Evolutionary conservation across 768 basidiomycete species (phyloP).

Genomic region (Fomitopsis pulvina): DNA sequence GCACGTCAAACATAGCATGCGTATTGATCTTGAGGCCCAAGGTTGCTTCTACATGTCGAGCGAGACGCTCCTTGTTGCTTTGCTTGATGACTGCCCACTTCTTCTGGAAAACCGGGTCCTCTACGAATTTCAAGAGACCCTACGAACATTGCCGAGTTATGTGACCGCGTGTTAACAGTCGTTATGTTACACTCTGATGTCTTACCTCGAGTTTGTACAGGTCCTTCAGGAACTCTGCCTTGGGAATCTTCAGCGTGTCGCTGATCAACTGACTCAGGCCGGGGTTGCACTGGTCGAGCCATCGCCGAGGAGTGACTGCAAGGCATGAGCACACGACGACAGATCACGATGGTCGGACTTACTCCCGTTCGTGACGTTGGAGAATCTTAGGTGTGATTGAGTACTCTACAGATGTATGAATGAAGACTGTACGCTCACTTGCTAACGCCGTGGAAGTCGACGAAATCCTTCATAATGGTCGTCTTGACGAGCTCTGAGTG

Average conservation of each 20-base stretch:
- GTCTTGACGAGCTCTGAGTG: conserved; percentile 86
- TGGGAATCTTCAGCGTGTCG: conserved; percentile 67
- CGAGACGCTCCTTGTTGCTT: conserved; percentile 86
- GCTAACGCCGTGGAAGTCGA: conserved; percentile 85
- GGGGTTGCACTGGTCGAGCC: conserved; percentile 93
- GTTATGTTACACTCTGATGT: background rate
- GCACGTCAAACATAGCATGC: conserved; percentile 84
- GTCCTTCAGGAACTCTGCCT: conserved; percentile 81
- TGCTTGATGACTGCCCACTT: conserved; percentile 85
- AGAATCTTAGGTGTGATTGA: conserved; percentile 54
- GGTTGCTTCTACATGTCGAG: conserved; percentile 63
- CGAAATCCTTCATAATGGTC: conserved; percentile 86
- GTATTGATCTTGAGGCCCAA: conserved; percentile 70
- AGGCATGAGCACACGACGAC: background rate
- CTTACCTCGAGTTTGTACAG: conserved; percentile 56
- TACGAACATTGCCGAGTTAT: background rate
- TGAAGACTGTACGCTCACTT: conserved; percentile 35
- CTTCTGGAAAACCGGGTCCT: conserved; percentile 68
- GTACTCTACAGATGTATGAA: background rate
- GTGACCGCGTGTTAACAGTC: background rate
- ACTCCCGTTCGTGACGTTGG: conserved; percentile 93
- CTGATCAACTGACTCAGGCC: conserved; percentile 81
- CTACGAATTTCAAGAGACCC: conserved; percentile 63
- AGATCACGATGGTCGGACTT: conserved; percentile 23
- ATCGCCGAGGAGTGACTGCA: conserved; percentile 84